Base-by-base conservation (phyloP, 805 yeast species). In the Metahyphopichia silvanorum region DNA sequence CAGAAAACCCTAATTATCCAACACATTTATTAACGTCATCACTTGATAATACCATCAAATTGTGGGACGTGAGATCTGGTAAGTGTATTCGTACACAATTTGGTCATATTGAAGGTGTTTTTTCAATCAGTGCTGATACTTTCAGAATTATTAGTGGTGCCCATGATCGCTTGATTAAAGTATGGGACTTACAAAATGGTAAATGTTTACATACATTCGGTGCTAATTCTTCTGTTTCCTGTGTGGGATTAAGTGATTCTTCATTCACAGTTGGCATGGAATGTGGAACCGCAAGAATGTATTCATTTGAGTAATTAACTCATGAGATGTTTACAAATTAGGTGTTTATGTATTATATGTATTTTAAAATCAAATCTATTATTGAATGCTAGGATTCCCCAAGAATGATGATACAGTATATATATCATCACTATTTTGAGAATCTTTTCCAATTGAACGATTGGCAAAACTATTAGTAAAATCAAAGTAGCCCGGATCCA, bases 101-200 rank as follows among this genome's bases (percentile, higher is more conserved):
- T 64, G 98, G 98, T 2, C 98, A 93, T 54, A 87, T 91, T 34
- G 98, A 93, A 60, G 98, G 98, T 15, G 96, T 93, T 13, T 91
- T 98, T 97, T 87, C 91, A 26, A 83, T 93, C 35, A 87, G 93
- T 12, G 95, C 97, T 1, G 98, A 93, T 63, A 88, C 89, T 24
- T 93, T 93, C 69, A 74, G 98, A 44, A 85, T 93, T 27, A 85
- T 91, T 8, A 81, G 93, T 48, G 98, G 98, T 2, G 89, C 96
- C 1, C 97, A 93, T 53, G 98, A 93, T 64, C 75, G 87, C 41
- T 68, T 79, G 21, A 86, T 86, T 40, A 91, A 84, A 56, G 85
- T 93, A 5, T 93, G 98, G 98, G 98, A 93, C 55, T 67, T 93
- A 40, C 97, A 93, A 58, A 79, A 82, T 44, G 98, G 98, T 14